Evolutionary conservation across 2,329 filamentous ascomycete species (phyloP).

Genomic region (Lachnellula subtilissima): DNA sequence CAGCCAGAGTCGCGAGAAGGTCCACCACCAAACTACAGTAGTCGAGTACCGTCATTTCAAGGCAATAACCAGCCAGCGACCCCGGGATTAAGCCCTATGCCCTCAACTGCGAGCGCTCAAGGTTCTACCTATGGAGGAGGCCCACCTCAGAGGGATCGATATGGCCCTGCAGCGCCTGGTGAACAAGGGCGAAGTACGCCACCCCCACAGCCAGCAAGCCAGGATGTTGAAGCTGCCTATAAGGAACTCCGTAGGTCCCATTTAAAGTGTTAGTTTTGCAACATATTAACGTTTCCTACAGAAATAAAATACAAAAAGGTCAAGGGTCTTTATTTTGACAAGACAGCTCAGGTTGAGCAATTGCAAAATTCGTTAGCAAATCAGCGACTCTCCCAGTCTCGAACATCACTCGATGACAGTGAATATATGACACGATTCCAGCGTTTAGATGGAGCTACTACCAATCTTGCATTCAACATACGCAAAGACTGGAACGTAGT

Average conservation of each 20-base stretch:
- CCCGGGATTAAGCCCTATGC: conserved; percentile 21
- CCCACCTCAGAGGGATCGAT: conserved; percentile 30
- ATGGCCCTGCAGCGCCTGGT: conserved; percentile 21
- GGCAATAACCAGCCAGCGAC: conserved; percentile 21
- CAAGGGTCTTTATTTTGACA: conserved; percentile 95
- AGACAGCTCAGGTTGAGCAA: conserved; percentile 83
- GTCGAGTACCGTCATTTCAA: conserved; percentile 20
- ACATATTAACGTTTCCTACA: conserved; percentile 35
- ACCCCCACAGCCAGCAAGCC: conserved; percentile 32
- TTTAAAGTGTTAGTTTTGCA: neutral
- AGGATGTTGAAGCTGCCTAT: conserved; percentile 33
- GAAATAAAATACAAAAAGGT: conserved; percentile 97
- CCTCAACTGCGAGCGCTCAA: conserved; percentile 17
- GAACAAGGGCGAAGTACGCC: conserved; percentile 45
- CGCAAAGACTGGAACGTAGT: conserved; percentile 87
- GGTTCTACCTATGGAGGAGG: conserved; percentile 30
- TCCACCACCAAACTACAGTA: conserved; percentile 25
- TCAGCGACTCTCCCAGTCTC: conserved; percentile 88
- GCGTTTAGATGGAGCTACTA: conserved; percentile 87
- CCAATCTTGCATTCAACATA: conserved; percentile 92
- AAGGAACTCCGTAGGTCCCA: conserved; percentile 38
- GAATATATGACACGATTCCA: conserved; percentile 89
- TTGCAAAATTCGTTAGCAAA: conserved; percentile 97
- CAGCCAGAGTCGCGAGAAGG: conserved; percentile 23
- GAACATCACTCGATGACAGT: conserved; percentile 89